phyloP scores from a whole-genome alignment of 2,329 filamentous ascomycete genomes.

The Colletotrichum caudatum region DNA sequence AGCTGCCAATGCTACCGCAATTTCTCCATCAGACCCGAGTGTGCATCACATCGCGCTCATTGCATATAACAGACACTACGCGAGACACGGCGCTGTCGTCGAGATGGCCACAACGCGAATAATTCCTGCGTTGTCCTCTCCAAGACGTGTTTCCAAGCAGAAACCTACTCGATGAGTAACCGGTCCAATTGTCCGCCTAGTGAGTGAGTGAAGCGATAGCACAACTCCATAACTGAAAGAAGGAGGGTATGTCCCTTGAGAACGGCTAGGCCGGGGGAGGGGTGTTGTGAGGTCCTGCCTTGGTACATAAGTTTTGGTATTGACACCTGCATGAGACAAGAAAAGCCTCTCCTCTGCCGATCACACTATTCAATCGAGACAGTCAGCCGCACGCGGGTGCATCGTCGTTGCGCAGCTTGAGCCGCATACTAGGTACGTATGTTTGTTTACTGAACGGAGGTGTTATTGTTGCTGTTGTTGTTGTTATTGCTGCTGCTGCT shows the following conservation, averaged over 20 bases:
- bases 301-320: neutral
- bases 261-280: neutral
- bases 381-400: slow-evolving; percentile 13
- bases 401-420: neutral
- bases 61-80: neutral
- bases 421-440: neutral
- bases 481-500: neutral
- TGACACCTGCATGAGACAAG: slow-evolving; percentile 15
- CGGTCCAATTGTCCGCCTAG: neutral
- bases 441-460: neutral
- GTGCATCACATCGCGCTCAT: no score
- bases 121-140: neutral
- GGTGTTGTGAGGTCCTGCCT: neutral
- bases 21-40: neutral
- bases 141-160: slow-evolving; percentile 7
- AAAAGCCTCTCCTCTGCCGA: slow-evolving; percentile 4
- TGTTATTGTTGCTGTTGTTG: neutral
- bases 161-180: neutral
- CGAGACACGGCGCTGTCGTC: neutral
- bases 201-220: neutral
- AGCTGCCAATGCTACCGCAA: neutral
- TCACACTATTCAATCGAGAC: slow-evolving; percentile 24
- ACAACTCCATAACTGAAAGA: neutral
- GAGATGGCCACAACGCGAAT: neutral
- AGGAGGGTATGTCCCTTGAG: slow-evolving; percentile 15